Base-by-base conservation (phyloP, 768 basidiomycete genomes). In the Hydnum rufescens region DNA sequence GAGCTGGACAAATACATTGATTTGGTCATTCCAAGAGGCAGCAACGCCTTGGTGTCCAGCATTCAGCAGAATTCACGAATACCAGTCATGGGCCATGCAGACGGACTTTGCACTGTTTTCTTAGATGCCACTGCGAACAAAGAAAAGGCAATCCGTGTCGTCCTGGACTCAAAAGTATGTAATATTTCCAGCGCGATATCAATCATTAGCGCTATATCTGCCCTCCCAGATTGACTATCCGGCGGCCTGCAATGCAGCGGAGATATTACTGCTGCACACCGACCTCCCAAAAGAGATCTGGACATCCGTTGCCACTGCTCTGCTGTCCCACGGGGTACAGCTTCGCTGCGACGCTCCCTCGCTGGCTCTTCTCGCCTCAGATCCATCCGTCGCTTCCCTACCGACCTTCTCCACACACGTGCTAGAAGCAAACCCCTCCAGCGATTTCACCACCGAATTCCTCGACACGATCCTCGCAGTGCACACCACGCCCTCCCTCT, bases 11-110 rank as follows among this genome's bases (percentile, higher is more conserved):
- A 75, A 44, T 92, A 88, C 65, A 96, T 99, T 61, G 92, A 97
- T 65, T 72, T 99, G 22, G 92, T 97, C 51, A 96, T 97, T 63
- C 95, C 95, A 1, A 72, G 95, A 51, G 95, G 95, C 4, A 90
- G 92, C 61, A 93, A 93, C 59, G 75, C 73, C 56, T 77, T 99
- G 8, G 95, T 97, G 26, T 72, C 69, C 59, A 82, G 70, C 63
- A 95, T 99, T 54, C 88, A 97, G 63, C 82, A 83, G 53, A 76
- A 70, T 57, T 95, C 93, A 0, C 73, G 82, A 54, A 97, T 99
- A 55, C 82, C 95, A 2, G 95, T 99, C 42, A 96, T 99, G 90
- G 95, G 95, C 1, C 95, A 99, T 61, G 92, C 95, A 4, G 95
- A 99, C 64, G 95, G 95, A 1, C 68, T 97, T 5, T 99, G 95